A percentile compares a stretch with the other conserved stretches of the same genome.
Evolutionary conservation across 257 asterid genomes (phyloP).

Genomic region (Penstemon eatonii): DNA sequence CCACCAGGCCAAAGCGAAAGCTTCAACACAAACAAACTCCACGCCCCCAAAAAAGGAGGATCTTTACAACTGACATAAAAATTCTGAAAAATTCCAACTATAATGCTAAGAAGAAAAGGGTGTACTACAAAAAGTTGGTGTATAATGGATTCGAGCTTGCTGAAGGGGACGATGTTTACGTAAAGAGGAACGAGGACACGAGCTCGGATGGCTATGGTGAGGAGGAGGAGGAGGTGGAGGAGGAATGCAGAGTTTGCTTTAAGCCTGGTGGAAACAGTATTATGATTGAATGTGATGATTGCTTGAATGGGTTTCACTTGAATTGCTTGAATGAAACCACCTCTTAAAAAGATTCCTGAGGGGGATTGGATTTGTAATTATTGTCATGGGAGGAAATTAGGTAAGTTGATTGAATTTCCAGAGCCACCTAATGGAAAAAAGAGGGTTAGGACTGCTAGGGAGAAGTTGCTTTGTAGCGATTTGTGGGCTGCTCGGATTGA

Average conservation of each 20-base stretch:
- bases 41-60: slow-evolving; percentile 27
- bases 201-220: slow-evolving; percentile 49
- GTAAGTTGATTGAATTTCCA: slow-evolving; percentile 51
- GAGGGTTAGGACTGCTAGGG: slow-evolving; percentile 75
- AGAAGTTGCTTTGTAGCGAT: slow-evolving; percentile 84
- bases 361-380: slow-evolving; percentile 88
- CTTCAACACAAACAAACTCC: slow-evolving; percentile 19
- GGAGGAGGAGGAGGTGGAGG: slow-evolving; percentile 71
- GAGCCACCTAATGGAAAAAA: slow-evolving; percentile 67
- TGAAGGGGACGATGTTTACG: slow-evolving; percentile 74
- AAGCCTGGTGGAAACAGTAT: slow-evolving; percentile 62
- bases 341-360: slow-evolving; percentile 71
- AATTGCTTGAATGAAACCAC: slow-evolving; percentile 70
- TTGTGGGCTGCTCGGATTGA: slow-evolving; percentile 83
- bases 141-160: slow-evolving; percentile 73
- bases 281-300: slow-evolving; percentile 92
- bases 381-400: slow-evolving; percentile 57
- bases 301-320: slow-evolving; percentile 92
- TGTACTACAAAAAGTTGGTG: slow-evolving; percentile 63
- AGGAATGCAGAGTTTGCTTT: slow-evolving; percentile 78
- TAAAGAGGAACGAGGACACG: slow-evolving; percentile 72
- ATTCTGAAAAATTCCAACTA: background rate
- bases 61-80: slow-evolving; percentile 26
- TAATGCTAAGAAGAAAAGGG: slow-evolving; percentile 39
- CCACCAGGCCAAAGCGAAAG: slow-evolving; percentile 54